These are phyloP conservation scores for Teunomyces tritomae DNA, from an alignment of 805 yeast genomes.

Conservation along the genomic window DNA sequence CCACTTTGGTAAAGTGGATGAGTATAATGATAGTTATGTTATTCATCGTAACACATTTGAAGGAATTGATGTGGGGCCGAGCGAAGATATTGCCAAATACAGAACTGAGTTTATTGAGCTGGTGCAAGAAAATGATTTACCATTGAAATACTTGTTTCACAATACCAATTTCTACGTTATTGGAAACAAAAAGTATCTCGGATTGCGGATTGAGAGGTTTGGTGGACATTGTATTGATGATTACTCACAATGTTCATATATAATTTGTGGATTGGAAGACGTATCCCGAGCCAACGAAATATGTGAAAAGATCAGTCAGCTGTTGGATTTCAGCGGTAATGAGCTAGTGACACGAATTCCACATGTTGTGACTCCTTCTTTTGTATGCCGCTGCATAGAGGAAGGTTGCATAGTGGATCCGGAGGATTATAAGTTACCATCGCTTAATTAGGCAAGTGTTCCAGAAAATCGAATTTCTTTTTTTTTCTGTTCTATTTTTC, in stretches of 20 bases:
- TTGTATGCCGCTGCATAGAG: slow-evolving; percentile 29
- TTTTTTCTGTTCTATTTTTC: not conserved
- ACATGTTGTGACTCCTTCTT: slow-evolving; percentile 31
- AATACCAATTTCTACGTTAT: slow-evolving; percentile 33
- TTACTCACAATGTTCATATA: slow-evolving; percentile 29
- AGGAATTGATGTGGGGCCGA: slow-evolving; percentile 7
- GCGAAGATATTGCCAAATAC: slow-evolving; percentile 8
- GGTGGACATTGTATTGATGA: slow-evolving; percentile 35
- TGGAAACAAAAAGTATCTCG: slow-evolving; percentile 7
- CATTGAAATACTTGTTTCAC: slow-evolving; percentile 32
- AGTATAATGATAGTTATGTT: slow-evolving; percentile 60
- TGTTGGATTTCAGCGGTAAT: slow-evolving; percentile 11
- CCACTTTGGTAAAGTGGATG: slow-evolving; percentile 45
- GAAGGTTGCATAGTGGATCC: slow-evolving; percentile 27
- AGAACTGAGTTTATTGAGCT: slow-evolving; percentile 11
- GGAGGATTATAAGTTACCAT: slow-evolving; percentile 20
- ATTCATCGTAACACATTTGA: slow-evolving; percentile 20
- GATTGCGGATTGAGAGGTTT: slow-evolving; percentile 40
- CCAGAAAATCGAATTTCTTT: not conserved
- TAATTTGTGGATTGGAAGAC: slow-evolving; percentile 26
- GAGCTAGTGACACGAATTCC: slow-evolving; percentile 23
- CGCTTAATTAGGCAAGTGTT: not conserved
- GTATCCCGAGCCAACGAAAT: slow-evolving; percentile 12
- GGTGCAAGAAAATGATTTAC: slow-evolving; percentile 10
- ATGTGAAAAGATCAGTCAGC: slow-evolving; percentile 11